Conservation (phyloP, 2,329 filamentous ascomycete species). For the Sporothrix curviconia region DNA sequence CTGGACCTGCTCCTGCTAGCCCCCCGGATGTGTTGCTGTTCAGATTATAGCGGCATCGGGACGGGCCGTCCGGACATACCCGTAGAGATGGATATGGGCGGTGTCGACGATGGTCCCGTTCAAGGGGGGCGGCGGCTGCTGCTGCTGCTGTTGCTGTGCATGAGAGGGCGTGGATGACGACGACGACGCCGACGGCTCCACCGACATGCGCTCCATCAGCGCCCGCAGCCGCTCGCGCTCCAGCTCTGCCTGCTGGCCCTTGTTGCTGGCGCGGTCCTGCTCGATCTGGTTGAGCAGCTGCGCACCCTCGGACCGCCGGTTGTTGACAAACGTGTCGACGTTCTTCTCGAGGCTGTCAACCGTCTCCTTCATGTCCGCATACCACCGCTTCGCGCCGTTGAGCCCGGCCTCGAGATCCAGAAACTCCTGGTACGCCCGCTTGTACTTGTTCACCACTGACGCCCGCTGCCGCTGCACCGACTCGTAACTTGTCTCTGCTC, state of each 20-base stretch:
- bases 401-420: conserved; percentile 82
- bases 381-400: conserved; percentile 84
- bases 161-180: conserved; percentile 32
- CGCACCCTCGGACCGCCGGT: conserved; percentile 82
- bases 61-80: conserved; percentile 27
- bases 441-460: conserved; percentile 77
- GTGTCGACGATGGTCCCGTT: neutral
- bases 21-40: conserved; percentile 25
- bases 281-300: conserved; percentile 87
- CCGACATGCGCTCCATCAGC: conserved; percentile 92
- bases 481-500: conserved; percentile 97
- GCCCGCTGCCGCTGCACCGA: conserved; percentile 75
- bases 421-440: conserved; percentile 86
- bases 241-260: conserved; percentile 60
- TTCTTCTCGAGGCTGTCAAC: conserved; percentile 91
- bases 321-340: conserved; percentile 94
- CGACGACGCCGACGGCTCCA: conserved; percentile 55
- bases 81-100: conserved; percentile 5
- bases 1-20: no score
- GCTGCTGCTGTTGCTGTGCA: neutral
- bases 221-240: conserved; percentile 81
- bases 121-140: neutral
- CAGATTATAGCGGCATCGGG: conserved; percentile 32
- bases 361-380: conserved; percentile 90
- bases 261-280: conserved; percentile 60